Base-by-base conservation (phyloP, 352 stramenopile genomes). In the Bremia lactucae region DNA sequence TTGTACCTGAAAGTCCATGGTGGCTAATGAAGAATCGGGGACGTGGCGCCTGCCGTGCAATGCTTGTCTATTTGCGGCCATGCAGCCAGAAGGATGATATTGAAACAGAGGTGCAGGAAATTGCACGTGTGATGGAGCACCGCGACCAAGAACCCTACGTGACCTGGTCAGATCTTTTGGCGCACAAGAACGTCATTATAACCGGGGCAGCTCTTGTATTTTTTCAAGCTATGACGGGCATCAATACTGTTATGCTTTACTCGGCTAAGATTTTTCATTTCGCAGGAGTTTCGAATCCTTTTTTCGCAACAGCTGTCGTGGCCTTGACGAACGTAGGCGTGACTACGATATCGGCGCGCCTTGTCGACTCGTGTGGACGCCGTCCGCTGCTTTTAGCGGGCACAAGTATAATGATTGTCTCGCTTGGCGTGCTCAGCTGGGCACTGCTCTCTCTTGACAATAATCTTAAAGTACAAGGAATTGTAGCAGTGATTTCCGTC, bases 161-260 rank as follows among this genome's bases (percentile, higher is more conserved):
- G 2, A 58, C 55, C 11, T 86, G 67, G 61, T 68, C 49, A 18
- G 63, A 84, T 18, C 55, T 90, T 4, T 63, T 72, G 49, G 38
- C 47, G 19, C 59, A 85, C 64, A 84, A 84, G 48, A 64, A 68
- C 23, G 48, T 74, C 10, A 58, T 92, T 28, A 28, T 51, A 9
- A 62, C 78, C 16, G 74, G 76, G 10, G 71, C 63, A 10, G 55
- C 82, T 25, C 72, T 89, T 23, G 70, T 89, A 3, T 85, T 89
- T 44, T 87, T 88, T 52, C 74, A 84, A 46, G 80, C 81, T 7
- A 88, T 95, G 67, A 92, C 85, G 20, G 85, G 85, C 0, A 94
- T 95, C 59, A 95, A 95, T 60, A 94, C 79, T 6, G 85, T 95
- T 21, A 90, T 95, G 65, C 56, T 95, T 21, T 95, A 95, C 50